A percentile compares a stretch with the other conserved stretches of the same genome.
Evolutionary conservation across 2,329 filamentous ascomycete genomes (phyloP).

Genomic region (Arthrocladium fulminans): DNA sequence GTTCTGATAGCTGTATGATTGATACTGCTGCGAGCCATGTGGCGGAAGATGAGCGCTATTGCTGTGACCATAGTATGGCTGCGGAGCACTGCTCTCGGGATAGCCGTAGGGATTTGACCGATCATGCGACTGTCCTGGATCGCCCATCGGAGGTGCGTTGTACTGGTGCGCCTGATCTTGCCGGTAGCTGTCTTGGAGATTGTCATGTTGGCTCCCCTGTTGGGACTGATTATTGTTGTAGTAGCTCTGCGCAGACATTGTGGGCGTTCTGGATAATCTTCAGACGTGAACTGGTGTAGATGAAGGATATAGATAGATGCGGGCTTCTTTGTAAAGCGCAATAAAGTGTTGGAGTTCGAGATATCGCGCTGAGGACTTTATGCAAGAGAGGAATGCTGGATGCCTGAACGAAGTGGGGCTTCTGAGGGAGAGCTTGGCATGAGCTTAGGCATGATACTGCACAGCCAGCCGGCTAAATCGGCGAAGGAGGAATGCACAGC

Average conservation of each 20-base stretch:
- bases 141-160: neutral
- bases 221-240: neutral
- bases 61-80: conserved; percentile 11
- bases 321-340: neutral
- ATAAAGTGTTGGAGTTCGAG: neutral
- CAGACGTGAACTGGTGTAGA: neutral
- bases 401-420: neutral
- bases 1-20: conserved; percentile 15
- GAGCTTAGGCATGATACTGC: no score
- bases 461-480: no score
- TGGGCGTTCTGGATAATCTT: neutral
- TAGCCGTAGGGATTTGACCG: conserved; percentile 7
- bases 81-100: conserved; percentile 12
- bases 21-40: conserved; percentile 1
- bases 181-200: neutral
- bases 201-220: neutral
- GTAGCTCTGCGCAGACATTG: conserved; percentile 7
- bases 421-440: neutral
- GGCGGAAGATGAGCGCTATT: neutral
- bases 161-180: conserved; percentile 12
- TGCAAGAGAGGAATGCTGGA: neutral
- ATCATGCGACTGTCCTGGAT: conserved; percentile 9
- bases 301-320: neutral
- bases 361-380: neutral
- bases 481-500: no score